A percentile compares a stretch with the other conserved stretches of the same genome.
Evolutionary conservation across 2,329 filamentous ascomycete species (phyloP).

Genomic region (Parasarocladium wereldwijsianum): DNA sequence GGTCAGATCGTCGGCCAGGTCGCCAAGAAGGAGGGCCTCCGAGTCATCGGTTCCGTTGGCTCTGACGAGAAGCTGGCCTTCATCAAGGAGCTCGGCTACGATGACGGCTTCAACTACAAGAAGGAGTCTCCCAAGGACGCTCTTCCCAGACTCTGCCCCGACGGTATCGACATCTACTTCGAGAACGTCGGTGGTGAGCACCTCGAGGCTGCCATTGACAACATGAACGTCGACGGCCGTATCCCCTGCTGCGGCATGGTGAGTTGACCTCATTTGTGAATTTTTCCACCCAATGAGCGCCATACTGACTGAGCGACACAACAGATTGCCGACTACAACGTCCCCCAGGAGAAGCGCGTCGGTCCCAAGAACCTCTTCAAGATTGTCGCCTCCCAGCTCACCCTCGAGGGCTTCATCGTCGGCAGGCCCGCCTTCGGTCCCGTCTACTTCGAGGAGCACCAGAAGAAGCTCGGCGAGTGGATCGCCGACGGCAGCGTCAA

Average conservation of each 20-base stretch:
- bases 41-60: slow-evolving; percentile 67
- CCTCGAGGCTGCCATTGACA: slow-evolving; percentile 28
- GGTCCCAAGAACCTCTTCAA: slow-evolving; percentile 51
- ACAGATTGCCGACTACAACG: slow-evolving; percentile 62
- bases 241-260: slow-evolving; percentile 51
- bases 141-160: slow-evolving; percentile 53
- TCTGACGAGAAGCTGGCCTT: slow-evolving; percentile 68
- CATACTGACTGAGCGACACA: neutral
- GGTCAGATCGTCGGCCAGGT: slow-evolving; percentile 74
- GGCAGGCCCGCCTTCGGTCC: slow-evolving; percentile 48
- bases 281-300: too few relatives aligned
- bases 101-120: slow-evolving; percentile 75
- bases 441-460: slow-evolving; percentile 54
- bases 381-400: slow-evolving; percentile 54
- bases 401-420: slow-evolving; percentile 66
- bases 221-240: slow-evolving; percentile 47
- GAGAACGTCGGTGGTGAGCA: slow-evolving; percentile 40
- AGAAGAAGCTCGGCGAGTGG: slow-evolving; percentile 63
- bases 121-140: slow-evolving; percentile 58
- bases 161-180: slow-evolving; percentile 59
- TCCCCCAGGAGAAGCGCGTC: slow-evolving; percentile 34
- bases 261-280: slow-evolving; percentile 10
- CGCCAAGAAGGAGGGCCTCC: slow-evolving; percentile 66
- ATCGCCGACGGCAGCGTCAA: slow-evolving; percentile 62
- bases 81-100: slow-evolving; percentile 36